These are phyloP conservation scores for Calonectria ilicicola DNA, from an alignment of 2,329 filamentous ascomycete species.

Conservation along the genomic window DNA sequence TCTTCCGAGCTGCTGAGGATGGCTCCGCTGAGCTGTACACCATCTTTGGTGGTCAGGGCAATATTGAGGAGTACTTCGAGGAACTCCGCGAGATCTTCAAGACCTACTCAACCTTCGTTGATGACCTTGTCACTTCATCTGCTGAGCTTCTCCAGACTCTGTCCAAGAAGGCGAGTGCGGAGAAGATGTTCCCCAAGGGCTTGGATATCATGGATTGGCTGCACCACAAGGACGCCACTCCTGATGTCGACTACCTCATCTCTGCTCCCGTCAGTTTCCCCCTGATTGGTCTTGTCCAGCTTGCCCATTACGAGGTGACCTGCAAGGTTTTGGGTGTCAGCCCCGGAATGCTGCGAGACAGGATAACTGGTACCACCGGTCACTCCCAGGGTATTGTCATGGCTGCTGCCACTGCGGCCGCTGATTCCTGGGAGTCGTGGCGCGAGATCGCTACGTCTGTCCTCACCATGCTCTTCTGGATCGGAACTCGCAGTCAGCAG, in stretches of 20 bases:
- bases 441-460: constrained; percentile 82
- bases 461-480: constrained; percentile 97
- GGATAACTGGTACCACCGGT: constrained; percentile 89
- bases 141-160: constrained; percentile 90
- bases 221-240: constrained; percentile 87
- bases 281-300: constrained; percentile 93
- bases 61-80: constrained; percentile 99
- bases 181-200: constrained; percentile 98
- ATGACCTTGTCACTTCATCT: constrained; percentile 83
- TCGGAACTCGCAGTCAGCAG: constrained; percentile 95
- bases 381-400: constrained; percentile 98
- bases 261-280: constrained; percentile 96
- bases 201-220: constrained; percentile 95
- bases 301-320: constrained; percentile 94
- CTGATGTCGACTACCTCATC: constrained; percentile 93
- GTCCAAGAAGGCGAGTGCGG: constrained; percentile 84
- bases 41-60: constrained; percentile 96
- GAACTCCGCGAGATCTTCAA: constrained; percentile 92
- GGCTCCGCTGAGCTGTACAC: constrained; percentile 88
- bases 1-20: constrained; percentile 89
- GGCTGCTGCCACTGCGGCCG: constrained; percentile 89
- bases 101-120: constrained; percentile 91
- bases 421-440: constrained; percentile 94
- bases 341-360: constrained; percentile 87
- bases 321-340: constrained; percentile 92